Evolutionary conservation across 148 eudicot species (phyloP).

Genomic region (Cornus suecica): DNA sequence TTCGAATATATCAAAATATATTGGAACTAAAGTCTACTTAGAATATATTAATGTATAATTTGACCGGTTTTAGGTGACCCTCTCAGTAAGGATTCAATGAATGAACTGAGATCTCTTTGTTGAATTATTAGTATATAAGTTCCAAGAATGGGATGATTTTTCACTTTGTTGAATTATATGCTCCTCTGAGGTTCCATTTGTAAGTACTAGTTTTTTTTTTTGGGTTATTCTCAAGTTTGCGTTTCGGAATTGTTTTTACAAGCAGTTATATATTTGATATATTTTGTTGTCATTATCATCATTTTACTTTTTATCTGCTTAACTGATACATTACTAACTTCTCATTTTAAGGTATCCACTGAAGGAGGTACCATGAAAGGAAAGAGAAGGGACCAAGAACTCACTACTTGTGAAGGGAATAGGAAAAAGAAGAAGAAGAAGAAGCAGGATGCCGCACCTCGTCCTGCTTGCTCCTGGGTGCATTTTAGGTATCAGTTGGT

Average conservation of each 20-base stretch:
- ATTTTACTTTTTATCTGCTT: neutral
- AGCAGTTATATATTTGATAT: neutral
- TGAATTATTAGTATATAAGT: no score
- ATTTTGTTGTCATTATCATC: neutral
- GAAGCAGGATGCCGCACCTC: conserved; percentile 34
- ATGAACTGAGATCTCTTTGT: neutral
- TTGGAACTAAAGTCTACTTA: neutral
- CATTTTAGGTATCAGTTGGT: conserved; percentile 33
- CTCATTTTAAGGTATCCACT: conserved; percentile 20
- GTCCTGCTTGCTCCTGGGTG: conserved; percentile 55
- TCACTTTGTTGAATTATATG: neutral
- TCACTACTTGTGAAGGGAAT: conserved; percentile 26
- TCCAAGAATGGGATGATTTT: neutral
- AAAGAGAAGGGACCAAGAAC: conserved; percentile 30
- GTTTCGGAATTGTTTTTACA: no score
- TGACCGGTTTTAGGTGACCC: neutral
- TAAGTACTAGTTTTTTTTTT: neutral
- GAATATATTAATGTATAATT: neutral
- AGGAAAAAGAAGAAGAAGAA: conserved; percentile 38
- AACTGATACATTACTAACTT: neutral
- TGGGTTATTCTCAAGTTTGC: neutral
- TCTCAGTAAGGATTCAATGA: neutral
- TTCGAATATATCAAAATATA: no score
- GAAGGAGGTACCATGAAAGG: conserved; percentile 15
- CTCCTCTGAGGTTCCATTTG: neutral